Percentiles rank a stretch among this genome's conserved stretches.
These are phyloP conservation scores for Chlorella sp. DNA, from an alignment of 139 green algal species.

Conservation along the genomic window DNA sequence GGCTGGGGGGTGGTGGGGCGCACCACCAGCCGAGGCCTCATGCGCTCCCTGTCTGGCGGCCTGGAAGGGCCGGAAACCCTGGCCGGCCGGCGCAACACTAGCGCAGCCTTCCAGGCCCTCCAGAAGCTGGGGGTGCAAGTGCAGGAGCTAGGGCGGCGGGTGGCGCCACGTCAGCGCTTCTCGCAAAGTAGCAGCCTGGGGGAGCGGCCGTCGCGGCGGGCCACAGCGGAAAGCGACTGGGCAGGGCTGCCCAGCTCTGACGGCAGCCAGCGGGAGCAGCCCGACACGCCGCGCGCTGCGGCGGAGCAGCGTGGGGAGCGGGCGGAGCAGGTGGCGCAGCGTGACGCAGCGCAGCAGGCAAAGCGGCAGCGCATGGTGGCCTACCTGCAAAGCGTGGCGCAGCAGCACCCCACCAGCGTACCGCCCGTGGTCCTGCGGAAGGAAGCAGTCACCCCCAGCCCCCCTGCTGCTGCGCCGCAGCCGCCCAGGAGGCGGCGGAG, in stretches of 20 bases:
- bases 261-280: not conserved
- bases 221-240: not conserved
- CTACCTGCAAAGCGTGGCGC: constrained; percentile 13
- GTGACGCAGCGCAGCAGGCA: not conserved
- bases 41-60: not conserved
- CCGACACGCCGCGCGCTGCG: not conserved
- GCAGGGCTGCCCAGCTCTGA: not conserved
- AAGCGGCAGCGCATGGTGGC: constrained; percentile 38
- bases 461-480: not conserved
- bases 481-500: too few species aligned
- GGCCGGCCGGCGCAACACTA: too few species aligned
- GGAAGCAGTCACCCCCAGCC: not conserved
- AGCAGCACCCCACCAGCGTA: too few species aligned
- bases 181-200: too few species aligned
- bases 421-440: too few species aligned
- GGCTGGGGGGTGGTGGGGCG: not conserved
- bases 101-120: not conserved
- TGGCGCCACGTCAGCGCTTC: not conserved
- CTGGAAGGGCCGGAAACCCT: too few species aligned
- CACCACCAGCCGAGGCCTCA: not conserved
- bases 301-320: not conserved
- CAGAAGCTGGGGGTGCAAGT: constrained; percentile 10
- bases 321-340: not conserved
- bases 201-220: too few species aligned
- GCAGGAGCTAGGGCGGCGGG: constrained; percentile 4